A percentile compares a stretch with the other conserved stretches of the same genome.
Conservation (phyloP, 345 rosid species). For the Euclidium syriacum region DNA sequence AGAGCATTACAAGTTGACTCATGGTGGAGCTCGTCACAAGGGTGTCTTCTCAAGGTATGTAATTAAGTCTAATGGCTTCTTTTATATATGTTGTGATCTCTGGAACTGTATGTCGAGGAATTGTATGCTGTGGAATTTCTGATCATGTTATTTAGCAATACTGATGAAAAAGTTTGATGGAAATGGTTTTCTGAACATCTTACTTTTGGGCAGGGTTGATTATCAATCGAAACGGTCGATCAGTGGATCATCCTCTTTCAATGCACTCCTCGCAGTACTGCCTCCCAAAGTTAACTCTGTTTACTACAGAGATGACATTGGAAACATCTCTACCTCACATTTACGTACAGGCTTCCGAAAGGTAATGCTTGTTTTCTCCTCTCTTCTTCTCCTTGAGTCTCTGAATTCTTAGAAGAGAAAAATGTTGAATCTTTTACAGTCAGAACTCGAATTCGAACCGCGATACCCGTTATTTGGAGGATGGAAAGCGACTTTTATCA, state of each 20-base stretch:
- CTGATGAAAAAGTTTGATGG: too few species aligned
- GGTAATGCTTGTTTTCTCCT: constrained; percentile 33
- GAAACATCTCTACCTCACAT: constrained; percentile 89
- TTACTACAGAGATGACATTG: constrained; percentile 90
- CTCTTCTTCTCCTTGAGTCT: not conserved
- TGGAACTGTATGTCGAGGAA: not conserved
- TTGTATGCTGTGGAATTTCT: not conserved
- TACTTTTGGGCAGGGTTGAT: constrained; percentile 74
- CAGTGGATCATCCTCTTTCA: constrained; percentile 81
- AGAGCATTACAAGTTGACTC: constrained; percentile 77
- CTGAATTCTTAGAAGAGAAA: not conserved
- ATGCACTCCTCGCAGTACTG: constrained; percentile 65
- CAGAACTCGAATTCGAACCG: constrained; percentile 95
- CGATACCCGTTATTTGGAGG: constrained; percentile 98
- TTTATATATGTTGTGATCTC: not conserved
- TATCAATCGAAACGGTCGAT: constrained; percentile 68
- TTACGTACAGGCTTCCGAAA: constrained; percentile 57
- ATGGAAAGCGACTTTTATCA: constrained; percentile 91
- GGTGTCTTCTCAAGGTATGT: constrained; percentile 90
- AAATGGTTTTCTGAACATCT: constrained; percentile 16
- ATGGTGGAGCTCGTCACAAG: constrained; percentile 93
- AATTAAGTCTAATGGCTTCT: not conserved
- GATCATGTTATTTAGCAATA: not conserved
- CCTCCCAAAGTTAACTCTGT: constrained; percentile 97
- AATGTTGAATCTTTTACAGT: constrained; percentile 46